These are phyloP conservation scores for Agarophyton chilense DNA, from an alignment of 23 red algal genomes.

Conservation along the genomic window DNA sequence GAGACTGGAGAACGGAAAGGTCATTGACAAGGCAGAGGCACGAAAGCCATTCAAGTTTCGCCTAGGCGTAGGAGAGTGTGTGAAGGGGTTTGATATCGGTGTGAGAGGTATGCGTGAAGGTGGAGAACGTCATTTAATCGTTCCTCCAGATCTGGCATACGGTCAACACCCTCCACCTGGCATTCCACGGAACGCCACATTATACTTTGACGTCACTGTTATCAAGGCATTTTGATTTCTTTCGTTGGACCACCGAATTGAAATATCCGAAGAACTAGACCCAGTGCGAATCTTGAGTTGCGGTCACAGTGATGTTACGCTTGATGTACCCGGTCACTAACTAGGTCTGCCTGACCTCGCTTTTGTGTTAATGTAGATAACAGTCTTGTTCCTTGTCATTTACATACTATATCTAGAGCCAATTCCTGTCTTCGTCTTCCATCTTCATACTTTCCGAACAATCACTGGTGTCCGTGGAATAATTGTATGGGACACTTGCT, in stretches of 20 bases:
- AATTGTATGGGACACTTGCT: slow-evolving; percentile 37
- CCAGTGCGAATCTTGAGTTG: not conserved
- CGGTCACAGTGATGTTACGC: not conserved
- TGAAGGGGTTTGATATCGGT: slow-evolving; percentile 82
- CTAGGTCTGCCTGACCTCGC: not conserved
- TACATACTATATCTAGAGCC: not conserved
- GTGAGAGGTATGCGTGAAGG: slow-evolving; percentile 79
- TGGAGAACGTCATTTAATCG: slow-evolving; percentile 66
- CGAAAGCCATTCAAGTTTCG: slow-evolving; percentile 80
- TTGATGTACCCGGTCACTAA: not conserved
- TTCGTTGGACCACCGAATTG: not conserved
- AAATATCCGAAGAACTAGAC: not conserved
- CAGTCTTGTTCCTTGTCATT: not conserved
- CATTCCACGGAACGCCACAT: slow-evolving; percentile 76
- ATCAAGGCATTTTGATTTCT: slow-evolving; percentile 52
- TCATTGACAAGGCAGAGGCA: slow-evolving; percentile 67
- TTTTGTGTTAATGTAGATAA: not conserved
- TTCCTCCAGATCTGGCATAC: slow-evolving; percentile 84
- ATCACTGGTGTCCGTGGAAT: slow-evolving; percentile 1
- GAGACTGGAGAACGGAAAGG: slow-evolving; percentile 62
- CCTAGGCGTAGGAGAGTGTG: slow-evolving; percentile 67
- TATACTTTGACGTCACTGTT: slow-evolving; percentile 96
- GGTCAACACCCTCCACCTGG: slow-evolving; percentile 50
- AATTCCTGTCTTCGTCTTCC: not conserved
- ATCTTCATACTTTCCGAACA: not conserved